Conservation (phyloP, 2,329 filamentous ascomycete genomes). For the Fusarium robinianum region DNA sequence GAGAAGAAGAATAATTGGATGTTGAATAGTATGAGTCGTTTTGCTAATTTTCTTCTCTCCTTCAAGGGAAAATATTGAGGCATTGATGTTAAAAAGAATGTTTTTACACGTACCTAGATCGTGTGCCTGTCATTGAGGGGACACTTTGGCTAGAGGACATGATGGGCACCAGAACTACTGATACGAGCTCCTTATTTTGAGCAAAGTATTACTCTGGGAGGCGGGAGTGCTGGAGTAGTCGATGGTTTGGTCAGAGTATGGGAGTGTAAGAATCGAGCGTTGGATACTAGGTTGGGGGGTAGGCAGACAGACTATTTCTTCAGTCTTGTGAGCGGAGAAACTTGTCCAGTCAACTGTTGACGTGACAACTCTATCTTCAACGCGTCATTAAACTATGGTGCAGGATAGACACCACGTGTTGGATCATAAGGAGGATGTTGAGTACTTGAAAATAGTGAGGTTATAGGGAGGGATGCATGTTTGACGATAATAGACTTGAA, state of each 20-base stretch:
- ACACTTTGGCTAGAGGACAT: not conserved
- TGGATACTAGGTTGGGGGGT: too few relatives aligned
- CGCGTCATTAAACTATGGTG: too few relatives aligned
- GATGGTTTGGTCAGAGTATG: not conserved
- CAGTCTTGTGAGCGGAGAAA: too few relatives aligned
- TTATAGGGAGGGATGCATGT: too few relatives aligned
- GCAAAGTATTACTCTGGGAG: not conserved
- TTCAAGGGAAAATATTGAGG: not conserved
- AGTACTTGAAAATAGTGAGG: too few relatives aligned
- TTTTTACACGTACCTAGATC: not conserved
- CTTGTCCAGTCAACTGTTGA: too few relatives aligned
- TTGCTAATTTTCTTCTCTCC: not conserved
- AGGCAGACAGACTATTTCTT: too few relatives aligned
- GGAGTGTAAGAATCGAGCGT: not conserved
- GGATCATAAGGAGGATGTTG: too few relatives aligned
- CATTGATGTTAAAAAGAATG: not conserved
- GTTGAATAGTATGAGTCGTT: not conserved
- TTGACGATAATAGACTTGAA: too few relatives aligned
- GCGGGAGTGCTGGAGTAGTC: not conserved
- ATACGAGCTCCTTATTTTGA: not conserved
- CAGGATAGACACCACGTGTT: too few relatives aligned
- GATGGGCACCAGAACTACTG: not conserved
- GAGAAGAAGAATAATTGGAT: not conserved
- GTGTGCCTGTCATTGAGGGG: not conserved
- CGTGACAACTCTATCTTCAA: too few relatives aligned